phyloP scores from a whole-genome alignment of 345 rosid species.

The Lepidium sativum region DNA sequence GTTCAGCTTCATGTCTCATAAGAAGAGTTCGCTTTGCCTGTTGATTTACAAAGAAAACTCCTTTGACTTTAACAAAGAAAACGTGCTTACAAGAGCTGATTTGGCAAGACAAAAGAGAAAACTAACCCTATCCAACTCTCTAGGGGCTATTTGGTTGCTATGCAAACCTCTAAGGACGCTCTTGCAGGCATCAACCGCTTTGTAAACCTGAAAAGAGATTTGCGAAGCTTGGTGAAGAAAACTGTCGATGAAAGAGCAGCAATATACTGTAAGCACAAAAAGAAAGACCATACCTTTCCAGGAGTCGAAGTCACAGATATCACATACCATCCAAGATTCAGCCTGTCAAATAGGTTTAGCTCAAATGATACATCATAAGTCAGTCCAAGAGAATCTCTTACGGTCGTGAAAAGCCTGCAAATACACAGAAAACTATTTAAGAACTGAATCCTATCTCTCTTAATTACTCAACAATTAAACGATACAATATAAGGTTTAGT shows the following conservation, averaged over 20 bases:
- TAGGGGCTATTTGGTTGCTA: conserved; percentile 66
- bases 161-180: conserved; percentile 88
- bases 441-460: too few species aligned
- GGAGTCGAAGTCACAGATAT: conserved; percentile 98
- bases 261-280: background rate
- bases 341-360: conserved; percentile 88
- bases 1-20: conserved; percentile 99
- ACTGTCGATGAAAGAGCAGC: background rate
- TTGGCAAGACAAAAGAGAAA: background rate
- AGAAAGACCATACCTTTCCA: conserved; percentile 62
- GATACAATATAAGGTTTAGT: too few species aligned
- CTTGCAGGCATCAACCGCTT: conserved; percentile 99
- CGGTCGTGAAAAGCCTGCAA: conserved; percentile 97
- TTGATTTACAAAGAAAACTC: background rate
- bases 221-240: conserved; percentile 21
- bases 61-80: background rate
- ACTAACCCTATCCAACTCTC: conserved; percentile 98
- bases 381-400: conserved; percentile 95
- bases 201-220: conserved; percentile 51
- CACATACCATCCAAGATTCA: conserved; percentile 98
- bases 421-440: background rate
- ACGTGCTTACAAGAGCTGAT: background rate
- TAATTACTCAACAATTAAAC: too few species aligned
- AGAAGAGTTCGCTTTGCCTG: conserved; percentile 96
- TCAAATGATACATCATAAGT: conserved; percentile 98